These are phyloP conservation scores for Ceratorhiza oryzae-sativae DNA, from an alignment of 1,284 basidiomycete genomes.

Conservation along the genomic window DNA sequence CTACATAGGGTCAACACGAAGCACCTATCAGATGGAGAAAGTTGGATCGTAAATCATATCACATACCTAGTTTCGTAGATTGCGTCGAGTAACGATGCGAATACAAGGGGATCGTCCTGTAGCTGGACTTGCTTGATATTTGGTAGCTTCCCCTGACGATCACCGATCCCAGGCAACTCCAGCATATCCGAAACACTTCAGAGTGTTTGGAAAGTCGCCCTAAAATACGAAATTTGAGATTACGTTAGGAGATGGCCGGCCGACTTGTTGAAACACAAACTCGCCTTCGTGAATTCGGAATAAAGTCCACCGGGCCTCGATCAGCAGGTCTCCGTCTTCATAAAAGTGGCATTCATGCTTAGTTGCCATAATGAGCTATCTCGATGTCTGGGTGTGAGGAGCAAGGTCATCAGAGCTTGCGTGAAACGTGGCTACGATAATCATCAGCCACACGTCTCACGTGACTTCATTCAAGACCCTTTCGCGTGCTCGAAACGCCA, in stretches of 20 bases:
- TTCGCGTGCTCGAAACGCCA: neutral
- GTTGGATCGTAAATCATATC: neutral
- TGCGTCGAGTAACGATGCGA: neutral
- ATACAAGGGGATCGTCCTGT: constrained; percentile 18
- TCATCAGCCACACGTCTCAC: constrained; percentile 21
- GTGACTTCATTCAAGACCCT: constrained; percentile 20
- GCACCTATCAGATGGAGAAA: neutral
- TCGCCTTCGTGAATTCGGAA: constrained; percentile 20
- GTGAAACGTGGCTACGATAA: constrained; percentile 21
- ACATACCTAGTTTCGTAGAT: constrained; percentile 18
- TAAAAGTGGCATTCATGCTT: neutral
- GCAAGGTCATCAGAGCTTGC: neutral
- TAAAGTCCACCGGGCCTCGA: neutral
- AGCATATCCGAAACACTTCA: constrained; percentile 25
- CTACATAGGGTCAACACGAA: neutral
- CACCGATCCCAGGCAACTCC: neutral
- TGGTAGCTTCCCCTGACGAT: neutral
- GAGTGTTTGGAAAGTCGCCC: constrained; percentile 8
- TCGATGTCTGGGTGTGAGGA: neutral
- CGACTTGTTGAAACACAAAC: neutral
- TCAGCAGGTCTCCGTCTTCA: neutral
- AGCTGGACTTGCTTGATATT: neutral
- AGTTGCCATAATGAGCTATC: neutral
- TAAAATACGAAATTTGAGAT: neutral
- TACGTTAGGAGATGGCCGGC: neutral